Evolutionary conservation across 192 early-diverging fungal species (phyloP).

Genomic region (Linnemannia zychae): DNA sequence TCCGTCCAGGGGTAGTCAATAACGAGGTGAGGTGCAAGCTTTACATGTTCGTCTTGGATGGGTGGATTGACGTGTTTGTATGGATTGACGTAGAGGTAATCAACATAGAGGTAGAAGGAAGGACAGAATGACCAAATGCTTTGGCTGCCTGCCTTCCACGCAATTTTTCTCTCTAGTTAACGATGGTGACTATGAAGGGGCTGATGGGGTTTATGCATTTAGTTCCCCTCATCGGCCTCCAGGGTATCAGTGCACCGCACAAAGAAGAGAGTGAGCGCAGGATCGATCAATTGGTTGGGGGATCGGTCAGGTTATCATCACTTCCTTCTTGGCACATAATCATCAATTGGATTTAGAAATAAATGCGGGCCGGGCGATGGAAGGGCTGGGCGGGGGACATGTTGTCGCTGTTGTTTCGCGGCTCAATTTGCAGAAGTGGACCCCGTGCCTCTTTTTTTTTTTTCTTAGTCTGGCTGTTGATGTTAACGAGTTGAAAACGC

Average conservation of each 20-base stretch:
- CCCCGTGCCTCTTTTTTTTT: conserved; percentile 6
- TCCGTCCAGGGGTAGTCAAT: not conserved
- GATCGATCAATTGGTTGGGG: not conserved
- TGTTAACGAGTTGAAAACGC: not conserved
- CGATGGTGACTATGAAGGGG: too few species aligned
- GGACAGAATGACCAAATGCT: too few species aligned
- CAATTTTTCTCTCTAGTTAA: too few species aligned
- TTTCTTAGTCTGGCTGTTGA: not conserved
- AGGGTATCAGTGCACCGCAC: too few species aligned
- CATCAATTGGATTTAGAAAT: not conserved
- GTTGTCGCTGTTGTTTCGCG: not conserved
- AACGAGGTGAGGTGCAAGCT: too few species aligned
- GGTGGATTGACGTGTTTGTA: too few species aligned
- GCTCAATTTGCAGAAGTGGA: not conserved
- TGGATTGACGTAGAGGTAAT: too few species aligned
- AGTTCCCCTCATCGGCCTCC: too few species aligned
- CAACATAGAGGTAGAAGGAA: too few species aligned
- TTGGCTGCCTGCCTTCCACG: too few species aligned
- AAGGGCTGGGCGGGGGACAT: not conserved
- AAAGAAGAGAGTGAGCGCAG: too few species aligned
- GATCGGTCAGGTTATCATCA: not conserved
- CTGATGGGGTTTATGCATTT: not conserved
- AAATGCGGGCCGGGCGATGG: not conserved
- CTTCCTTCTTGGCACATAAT: not conserved
- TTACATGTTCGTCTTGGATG: too few species aligned